Base-by-base conservation (phyloP, 2,329 filamentous ascomycete genomes). In the Orbilia javanica region DNA sequence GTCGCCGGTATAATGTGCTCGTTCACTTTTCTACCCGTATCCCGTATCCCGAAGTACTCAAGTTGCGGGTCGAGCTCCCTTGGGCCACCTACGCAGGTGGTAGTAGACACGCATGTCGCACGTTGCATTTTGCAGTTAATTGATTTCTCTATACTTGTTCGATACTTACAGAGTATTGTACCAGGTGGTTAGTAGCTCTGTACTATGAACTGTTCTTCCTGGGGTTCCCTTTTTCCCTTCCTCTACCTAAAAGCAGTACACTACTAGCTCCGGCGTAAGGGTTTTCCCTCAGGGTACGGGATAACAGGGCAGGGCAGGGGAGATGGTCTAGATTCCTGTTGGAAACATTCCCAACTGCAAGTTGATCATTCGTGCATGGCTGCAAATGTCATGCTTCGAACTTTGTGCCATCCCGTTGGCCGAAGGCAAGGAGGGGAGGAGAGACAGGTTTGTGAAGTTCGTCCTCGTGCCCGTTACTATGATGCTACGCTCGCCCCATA, bases 391-490 rank as follows among this genome's bases (percentile, higher is more conserved):
- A 73, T 67, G 60, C 36, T 39, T 50, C 36, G 25, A 34, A 53
- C 29, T 60, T 44, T 69, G 65, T 52, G 18, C 10, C 52, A 69
- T 55, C 34, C 46, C 63, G 63, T 66, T 66, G 44, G 42, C 20
- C 20, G 27, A 57, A 34, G 36, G 39, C 29, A 34, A 8, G 11
- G 18, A n/a, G 42, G 20, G 42, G 31, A 34, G 42, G 42, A 20
- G 39, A 27, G 20, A 18, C 27, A 39, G 27, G 36, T 60, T 60
- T 67, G 39, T 42, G 62, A 73, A 50, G 53, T 44, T 60, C 52
- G 13, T 25, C 70, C 70, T 73, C 70, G 70, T 73, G 70, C 34
- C 34, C 48, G 20, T 48, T 25, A 52, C 48, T 42, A 15, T 20
- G 18, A 44, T 67, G 62, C 62, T 60, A 66, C 70, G 52, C 70